These are phyloP conservation scores for Pseudonitzschia delicatissima DNA, from an alignment of 108 stramenopile species.

Conservation along the genomic window DNA sequence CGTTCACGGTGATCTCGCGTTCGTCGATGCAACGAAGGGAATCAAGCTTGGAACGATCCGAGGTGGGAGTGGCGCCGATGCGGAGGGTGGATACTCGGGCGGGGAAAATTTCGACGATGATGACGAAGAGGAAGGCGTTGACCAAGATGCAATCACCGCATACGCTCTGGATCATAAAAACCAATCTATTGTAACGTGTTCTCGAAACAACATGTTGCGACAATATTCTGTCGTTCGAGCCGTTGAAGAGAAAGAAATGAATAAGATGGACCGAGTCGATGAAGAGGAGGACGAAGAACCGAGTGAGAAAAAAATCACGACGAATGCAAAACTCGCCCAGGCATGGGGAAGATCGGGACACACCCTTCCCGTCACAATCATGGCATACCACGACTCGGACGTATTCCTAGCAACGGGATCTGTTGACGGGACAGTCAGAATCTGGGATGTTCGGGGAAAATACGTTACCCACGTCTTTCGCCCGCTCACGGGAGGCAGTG, in stretches of 20 bases:
- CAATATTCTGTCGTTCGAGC: slow-evolving; percentile 45
- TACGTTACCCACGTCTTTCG: slow-evolving; percentile 84
- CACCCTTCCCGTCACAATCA: slow-evolving; percentile 62
- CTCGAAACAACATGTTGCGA: slow-evolving; percentile 59
- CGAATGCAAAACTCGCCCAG: slow-evolving; percentile 40
- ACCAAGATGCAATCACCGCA: slow-evolving; percentile 76
- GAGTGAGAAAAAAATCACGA: slow-evolving; percentile 6
- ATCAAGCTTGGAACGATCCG: slow-evolving; percentile 38
- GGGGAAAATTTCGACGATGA: slow-evolving; percentile 39
- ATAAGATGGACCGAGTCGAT: background rate
- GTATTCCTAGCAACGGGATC: slow-evolving; percentile 82
- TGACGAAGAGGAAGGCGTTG: slow-evolving; percentile 71
- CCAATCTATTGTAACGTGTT: slow-evolving; percentile 61
- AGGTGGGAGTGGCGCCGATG: slow-evolving; percentile 16
- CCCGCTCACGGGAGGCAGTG: slow-evolving; percentile 41
- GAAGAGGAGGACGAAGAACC: background rate
- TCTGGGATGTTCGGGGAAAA: slow-evolving; percentile 79
- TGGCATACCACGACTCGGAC: slow-evolving; percentile 72
- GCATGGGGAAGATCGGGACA: slow-evolving; percentile 75
- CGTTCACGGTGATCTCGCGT: slow-evolving; percentile 71
- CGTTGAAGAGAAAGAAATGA: background rate
- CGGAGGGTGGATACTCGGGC: background rate
- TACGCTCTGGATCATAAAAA: slow-evolving; percentile 65
- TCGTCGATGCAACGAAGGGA: slow-evolving; percentile 70
- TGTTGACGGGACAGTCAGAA: slow-evolving; percentile 76